Conservation (phyloP, 495 filamentous ascomycete species). For the Pseudomonodictys pantanalensis region DNA sequence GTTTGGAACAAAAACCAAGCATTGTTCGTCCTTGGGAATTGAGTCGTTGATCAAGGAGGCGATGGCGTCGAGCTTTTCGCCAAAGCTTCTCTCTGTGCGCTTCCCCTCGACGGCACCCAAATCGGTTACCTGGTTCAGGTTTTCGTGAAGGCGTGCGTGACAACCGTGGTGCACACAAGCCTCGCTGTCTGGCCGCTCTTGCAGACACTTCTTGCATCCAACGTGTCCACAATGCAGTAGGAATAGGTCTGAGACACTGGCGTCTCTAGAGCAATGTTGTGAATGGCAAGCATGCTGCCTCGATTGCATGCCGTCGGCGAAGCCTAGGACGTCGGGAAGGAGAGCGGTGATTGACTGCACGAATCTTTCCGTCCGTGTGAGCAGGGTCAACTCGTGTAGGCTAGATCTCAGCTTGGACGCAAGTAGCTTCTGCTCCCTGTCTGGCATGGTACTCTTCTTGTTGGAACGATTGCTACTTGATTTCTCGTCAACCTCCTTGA, state of each 20-base stretch:
- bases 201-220: conserved; percentile 36
- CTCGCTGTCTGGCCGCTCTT: not conserved
- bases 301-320: no score
- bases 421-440: conserved; percentile 1
- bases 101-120: conserved; percentile 2
- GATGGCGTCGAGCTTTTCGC: conserved; percentile 35
- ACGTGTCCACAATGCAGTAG: conserved; percentile 42
- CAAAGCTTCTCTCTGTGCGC: conserved; percentile 28
- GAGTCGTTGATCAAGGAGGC: conserved; percentile 31
- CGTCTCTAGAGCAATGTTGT: not conserved
- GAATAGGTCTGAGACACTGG: conserved; percentile 11
- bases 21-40: conserved; percentile 37
- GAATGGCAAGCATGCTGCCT: not conserved
- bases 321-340: not conserved
- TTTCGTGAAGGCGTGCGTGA: conserved; percentile 17
- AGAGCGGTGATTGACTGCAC: conserved; percentile 9
- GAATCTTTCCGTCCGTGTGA: not conserved
- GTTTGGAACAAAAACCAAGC: conserved; percentile 44
- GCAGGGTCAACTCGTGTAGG: not conserved
- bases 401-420: not conserved
- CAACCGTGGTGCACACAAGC: conserved; percentile 24
- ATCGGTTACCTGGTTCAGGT: conserved; percentile 27
- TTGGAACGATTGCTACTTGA: not conserved
- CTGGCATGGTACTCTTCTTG: not conserved
- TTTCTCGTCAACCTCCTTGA: not conserved